Evolutionary conservation across 1,284 basidiomycete genomes (phyloP).

Genomic region (Leccinum solheimii): DNA sequence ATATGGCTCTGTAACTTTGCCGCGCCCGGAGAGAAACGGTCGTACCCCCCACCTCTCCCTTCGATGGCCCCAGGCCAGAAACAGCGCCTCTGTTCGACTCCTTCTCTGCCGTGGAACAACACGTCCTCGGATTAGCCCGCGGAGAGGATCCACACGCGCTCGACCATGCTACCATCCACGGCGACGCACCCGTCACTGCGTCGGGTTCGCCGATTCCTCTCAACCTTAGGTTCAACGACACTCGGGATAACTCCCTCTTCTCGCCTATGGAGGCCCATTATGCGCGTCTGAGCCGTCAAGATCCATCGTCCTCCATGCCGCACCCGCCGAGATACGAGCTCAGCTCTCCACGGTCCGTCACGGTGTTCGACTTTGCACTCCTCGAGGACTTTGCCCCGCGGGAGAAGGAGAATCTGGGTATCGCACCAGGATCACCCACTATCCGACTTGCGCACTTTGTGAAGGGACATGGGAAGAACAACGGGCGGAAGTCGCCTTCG

Average conservation of each 20-base stretch:
- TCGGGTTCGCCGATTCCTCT: slow-evolving; percentile 22
- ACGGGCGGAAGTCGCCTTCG: slow-evolving; percentile 10
- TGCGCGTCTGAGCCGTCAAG: slow-evolving; percentile 25
- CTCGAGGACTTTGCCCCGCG: slow-evolving; percentile 81
- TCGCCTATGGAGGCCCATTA: slow-evolving; percentile 32
- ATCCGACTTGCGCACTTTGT: slow-evolving; percentile 27
- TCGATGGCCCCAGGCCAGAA: slow-evolving; percentile 17
- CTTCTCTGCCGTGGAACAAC: slow-evolving; percentile 48
- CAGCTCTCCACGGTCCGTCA: slow-evolving; percentile 43
- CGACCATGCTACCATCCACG: slow-evolving; percentile 21
- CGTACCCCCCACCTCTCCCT: slow-evolving; percentile 35
- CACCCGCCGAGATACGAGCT: slow-evolving; percentile 65
- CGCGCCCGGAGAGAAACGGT: slow-evolving; percentile 69
- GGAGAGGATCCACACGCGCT: slow-evolving; percentile 33
- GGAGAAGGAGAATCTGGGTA: slow-evolving; percentile 65
- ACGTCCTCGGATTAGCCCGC: slow-evolving; percentile 45
- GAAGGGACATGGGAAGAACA: slow-evolving; percentile 9
- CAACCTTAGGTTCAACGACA: slow-evolving; percentile 37
- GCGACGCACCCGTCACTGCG: slow-evolving; percentile 3
- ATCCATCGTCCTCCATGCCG: slow-evolving; percentile 39
- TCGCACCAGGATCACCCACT: slow-evolving; percentile 38
- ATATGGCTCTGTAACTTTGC: slow-evolving; percentile 82
- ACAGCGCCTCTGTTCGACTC: slow-evolving; percentile 34
- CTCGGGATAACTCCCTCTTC: slow-evolving; percentile 52
- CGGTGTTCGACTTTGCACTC: slow-evolving; percentile 69